Evolutionary conservation across 2,329 filamentous ascomycete species (phyloP).

Genomic region (Eutypa lata): DNA sequence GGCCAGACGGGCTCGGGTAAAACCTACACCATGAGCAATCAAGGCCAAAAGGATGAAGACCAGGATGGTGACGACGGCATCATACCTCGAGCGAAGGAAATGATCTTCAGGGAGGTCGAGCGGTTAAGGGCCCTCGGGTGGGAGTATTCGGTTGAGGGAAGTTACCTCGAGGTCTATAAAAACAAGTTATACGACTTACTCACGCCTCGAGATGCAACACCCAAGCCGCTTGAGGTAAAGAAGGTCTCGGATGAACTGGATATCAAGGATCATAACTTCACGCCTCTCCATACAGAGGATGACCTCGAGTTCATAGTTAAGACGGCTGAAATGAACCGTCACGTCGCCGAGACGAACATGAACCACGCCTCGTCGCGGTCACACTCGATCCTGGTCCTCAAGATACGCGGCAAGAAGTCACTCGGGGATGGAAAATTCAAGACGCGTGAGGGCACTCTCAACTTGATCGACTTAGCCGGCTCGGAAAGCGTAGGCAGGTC

Average conservation of each 20-base stretch:
- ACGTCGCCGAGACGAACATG: conserved; percentile 93
- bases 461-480: conserved; percentile 92
- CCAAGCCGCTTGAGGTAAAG: conserved; percentile 54
- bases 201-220: conserved; percentile 62
- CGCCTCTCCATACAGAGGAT: conserved; percentile 69
- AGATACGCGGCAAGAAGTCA: conserved; percentile 66
- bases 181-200: conserved; percentile 93
- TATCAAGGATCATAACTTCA: conserved; percentile 29
- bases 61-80: conserved; percentile 78
- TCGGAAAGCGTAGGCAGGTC: conserved; percentile 74
- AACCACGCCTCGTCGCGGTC: conserved; percentile 93
- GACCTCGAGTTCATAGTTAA: conserved; percentile 78
- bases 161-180: conserved; percentile 97
- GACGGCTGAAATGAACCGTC: conserved; percentile 80
- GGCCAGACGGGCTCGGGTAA: conserved; percentile 97
- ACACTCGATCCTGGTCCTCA: conserved; percentile 95
- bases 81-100: conserved; percentile 88
- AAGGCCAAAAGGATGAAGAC: conserved; percentile 2
- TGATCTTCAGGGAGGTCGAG: conserved; percentile 88
- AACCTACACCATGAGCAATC: conserved; percentile 78
- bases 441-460: conserved; percentile 86
- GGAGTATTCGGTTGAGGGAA: conserved; percentile 91
- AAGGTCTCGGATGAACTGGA: conserved; percentile 26
- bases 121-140: conserved; percentile 86
- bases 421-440: conserved; percentile 64